Evolutionary conservation across 169 alveolate species (phyloP).

Genomic region (Plasmodium coatneyi): DNA sequence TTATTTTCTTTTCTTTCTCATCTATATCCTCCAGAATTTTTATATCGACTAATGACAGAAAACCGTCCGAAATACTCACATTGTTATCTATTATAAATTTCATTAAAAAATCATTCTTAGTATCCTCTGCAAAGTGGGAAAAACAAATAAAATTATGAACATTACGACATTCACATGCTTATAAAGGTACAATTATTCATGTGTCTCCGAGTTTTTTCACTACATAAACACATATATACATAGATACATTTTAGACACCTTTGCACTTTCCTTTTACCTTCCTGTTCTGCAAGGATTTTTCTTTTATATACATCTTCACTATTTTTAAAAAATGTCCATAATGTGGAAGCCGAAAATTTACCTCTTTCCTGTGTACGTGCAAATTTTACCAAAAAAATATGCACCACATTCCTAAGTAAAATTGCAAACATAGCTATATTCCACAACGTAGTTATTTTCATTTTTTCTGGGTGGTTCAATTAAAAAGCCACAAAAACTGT

Average conservation of each 20-base stretch:
- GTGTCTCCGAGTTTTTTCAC: background rate
- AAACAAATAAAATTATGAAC: background rate
- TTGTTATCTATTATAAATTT: background rate
- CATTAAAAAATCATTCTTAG: background rate
- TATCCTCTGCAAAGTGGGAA: background rate
- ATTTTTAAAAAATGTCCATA: slow-evolving; percentile 4
- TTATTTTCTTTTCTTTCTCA: background rate
- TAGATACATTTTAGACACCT: background rate
- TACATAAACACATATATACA: background rate
- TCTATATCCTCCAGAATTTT: background rate
- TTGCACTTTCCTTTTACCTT: background rate
- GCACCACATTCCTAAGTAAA: background rate
- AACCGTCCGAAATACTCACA: background rate
- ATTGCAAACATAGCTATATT: background rate
- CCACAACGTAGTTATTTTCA: background rate
- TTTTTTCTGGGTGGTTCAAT: background rate
- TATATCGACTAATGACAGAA: background rate
- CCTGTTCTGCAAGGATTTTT: slow-evolving; percentile 3
- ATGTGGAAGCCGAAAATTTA: background rate
- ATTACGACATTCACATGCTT: background rate
- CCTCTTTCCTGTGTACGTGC: background rate
- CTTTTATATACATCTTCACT: background rate
- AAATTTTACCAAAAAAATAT: background rate
- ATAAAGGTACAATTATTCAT: background rate
- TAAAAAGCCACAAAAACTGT: background rate